These are phyloP conservation scores for Canavalia gladiata DNA, from an alignment of 306 rosid species.

Conservation along the genomic window DNA sequence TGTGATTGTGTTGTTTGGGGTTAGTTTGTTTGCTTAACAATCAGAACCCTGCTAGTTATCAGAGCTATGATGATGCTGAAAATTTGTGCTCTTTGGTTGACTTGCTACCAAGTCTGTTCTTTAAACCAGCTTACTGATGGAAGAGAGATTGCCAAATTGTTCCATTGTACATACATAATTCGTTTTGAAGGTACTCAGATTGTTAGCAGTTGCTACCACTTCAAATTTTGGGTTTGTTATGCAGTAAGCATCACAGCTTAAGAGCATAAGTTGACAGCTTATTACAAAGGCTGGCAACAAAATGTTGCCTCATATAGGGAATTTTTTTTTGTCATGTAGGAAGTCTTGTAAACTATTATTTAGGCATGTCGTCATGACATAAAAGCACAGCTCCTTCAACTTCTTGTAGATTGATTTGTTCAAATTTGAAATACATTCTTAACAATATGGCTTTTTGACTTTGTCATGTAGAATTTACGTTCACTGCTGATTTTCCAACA, in stretches of 20 bases:
- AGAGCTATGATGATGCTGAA: no score
- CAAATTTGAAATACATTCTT: slow-evolving; percentile 32
- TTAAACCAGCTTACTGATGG: slow-evolving; percentile 44
- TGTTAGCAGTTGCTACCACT: slow-evolving; percentile 30
- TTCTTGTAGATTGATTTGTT: slow-evolving; percentile 37
- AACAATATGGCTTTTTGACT: neutral
- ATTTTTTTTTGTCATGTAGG: slow-evolving; percentile 1
- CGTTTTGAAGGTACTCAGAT: slow-evolving; percentile 37
- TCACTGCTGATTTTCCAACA: slow-evolving; percentile 22
- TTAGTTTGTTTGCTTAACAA: slow-evolving; percentile 36
- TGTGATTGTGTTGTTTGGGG: slow-evolving; percentile 14
- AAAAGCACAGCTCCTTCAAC: slow-evolving; percentile 28
- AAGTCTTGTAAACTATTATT: slow-evolving; percentile 42
- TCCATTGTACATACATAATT: slow-evolving; percentile 45
- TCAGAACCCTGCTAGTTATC: neutral
- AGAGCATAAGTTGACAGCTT: slow-evolving; percentile 31
- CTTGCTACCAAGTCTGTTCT: slow-evolving; percentile 24
- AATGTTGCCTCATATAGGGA: slow-evolving; percentile 10
- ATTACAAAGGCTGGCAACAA: slow-evolving; percentile 18
- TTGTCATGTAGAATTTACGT: slow-evolving; percentile 5
- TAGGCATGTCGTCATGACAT: slow-evolving; percentile 15
- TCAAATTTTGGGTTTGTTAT: slow-evolving; percentile 36
- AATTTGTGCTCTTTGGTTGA: slow-evolving; percentile 7
- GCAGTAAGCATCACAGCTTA: neutral
- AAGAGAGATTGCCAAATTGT: slow-evolving; percentile 8